Evolutionary conservation across 2,329 filamentous ascomycete species (phyloP), one percentile per base, ranked within the genome.

Genomic region (Phialophora verrucosa): DNA sequence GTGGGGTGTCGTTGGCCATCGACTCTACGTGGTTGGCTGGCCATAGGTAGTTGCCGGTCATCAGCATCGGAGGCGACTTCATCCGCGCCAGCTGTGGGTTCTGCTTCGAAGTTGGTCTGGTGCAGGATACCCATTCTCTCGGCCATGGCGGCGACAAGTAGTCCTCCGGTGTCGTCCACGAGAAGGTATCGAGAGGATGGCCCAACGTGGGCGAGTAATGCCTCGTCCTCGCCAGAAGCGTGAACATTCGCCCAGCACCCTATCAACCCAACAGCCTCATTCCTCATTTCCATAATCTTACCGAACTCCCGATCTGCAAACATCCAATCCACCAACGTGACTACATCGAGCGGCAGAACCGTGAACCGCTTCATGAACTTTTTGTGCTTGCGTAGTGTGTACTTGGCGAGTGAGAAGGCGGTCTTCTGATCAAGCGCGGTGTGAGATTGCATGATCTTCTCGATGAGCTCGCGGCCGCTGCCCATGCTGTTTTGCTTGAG

Each of bases 401-500:
- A 99, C 78, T 99, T 99, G 51, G 94, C 93, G 65, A 97, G 83
- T 2, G 93, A 96, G 75, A 96, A 99, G 0, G 88, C 85, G 0
- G 95, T 98, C 83, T 99, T 99, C 80, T 98, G 91, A 72, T 96
- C 93, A 51, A 99, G 85, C 1, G 90, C 91, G 20, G 91, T 89
- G 78, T 99, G 95, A 51, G 93, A 95, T 32, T 93, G 85, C 78
- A 99, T 86, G 29, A 99, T 88, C 79, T 93, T 96, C n/a, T 91
- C 90, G 70, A 99, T 95, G 56, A 99, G 86, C 59, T 96, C 93
- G 76, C 91, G 91, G 12, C 93, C 94, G 0, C 92, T 91, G 4
- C 89, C 89, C 3, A 89, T 88, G 11, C 90, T 91, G 64, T 92
- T 84, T 73, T 84, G 85, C 77, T 92, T 92, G 70, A 91, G 78